These are phyloP conservation scores for Celoporthe dispersa DNA, from an alignment of 2,329 filamentous ascomycete genomes.

Conservation along the genomic window DNA sequence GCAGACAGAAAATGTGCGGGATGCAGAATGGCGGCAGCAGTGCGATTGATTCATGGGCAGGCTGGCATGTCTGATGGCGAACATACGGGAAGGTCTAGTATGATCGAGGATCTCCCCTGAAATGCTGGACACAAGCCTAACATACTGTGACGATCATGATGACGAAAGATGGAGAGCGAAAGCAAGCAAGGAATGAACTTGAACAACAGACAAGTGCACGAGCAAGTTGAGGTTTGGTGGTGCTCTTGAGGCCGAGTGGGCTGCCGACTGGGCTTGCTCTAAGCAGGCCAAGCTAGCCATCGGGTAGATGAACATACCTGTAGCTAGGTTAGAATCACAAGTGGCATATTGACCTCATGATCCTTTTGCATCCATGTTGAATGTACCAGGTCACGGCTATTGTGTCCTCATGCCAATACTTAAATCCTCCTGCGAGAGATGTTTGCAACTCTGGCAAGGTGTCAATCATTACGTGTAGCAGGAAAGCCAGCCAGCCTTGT, in stretches of 20 bases:
- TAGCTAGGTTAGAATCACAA: conserved; percentile 11
- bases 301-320: not conserved
- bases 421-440: not conserved
- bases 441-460: no score
- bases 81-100: not conserved
- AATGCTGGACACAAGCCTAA: not conserved
- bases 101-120: not conserved
- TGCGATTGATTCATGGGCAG: conserved; percentile 1
- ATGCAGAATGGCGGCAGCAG: not conserved
- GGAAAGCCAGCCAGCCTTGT: not conserved
- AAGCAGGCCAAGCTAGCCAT: not conserved
- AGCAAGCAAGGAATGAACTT: not conserved
- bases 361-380: not conserved
- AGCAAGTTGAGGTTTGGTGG: no score
- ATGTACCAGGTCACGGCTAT: not conserved
- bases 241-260: not conserved
- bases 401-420: no score
- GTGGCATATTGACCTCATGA: conserved; percentile 11
- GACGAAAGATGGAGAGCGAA: not conserved
- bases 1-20: not conserved
- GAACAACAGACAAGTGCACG: not conserved
- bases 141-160: conserved; percentile 3
- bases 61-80: conserved; percentile 6
- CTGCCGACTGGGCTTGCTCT: not conserved
- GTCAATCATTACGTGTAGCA: not conserved